Conservation (phyloP, 2,329 filamentous ascomycete genomes). For the Bipolaris oryzae region DNA sequence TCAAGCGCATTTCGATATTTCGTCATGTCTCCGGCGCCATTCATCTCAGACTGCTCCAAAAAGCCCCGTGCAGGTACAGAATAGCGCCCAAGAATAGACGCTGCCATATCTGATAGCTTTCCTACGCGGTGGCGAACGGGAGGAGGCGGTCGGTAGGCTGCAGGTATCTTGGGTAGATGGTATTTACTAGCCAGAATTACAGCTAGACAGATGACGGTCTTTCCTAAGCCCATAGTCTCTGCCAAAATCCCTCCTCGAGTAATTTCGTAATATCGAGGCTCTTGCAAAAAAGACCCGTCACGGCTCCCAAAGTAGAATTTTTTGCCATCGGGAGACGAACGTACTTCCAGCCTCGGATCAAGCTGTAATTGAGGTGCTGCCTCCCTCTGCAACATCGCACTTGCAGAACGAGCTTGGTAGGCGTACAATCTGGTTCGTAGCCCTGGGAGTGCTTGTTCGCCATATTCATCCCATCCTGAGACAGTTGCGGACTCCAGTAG, state of each 20-base stretch:
- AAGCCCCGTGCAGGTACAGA: constrained; percentile 73
- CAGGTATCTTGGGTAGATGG: constrained; percentile 69
- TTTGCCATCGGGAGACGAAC: constrained; percentile 65
- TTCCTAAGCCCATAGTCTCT: constrained; percentile 80
- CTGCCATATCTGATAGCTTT: constrained; percentile 76
- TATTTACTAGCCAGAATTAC: constrained; percentile 75
- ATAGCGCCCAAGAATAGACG: constrained; percentile 68
- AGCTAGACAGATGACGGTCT: constrained; percentile 82
- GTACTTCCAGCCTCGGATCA: constrained; percentile 73
- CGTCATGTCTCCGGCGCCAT: constrained; percentile 42
- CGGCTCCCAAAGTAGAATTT: constrained; percentile 74
- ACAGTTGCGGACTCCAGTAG: constrained; percentile 54
- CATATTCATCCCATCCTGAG: constrained; percentile 40
- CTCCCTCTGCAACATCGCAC: constrained; percentile 84
- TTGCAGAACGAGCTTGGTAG: constrained; percentile 81
- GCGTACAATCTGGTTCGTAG: constrained; percentile 71
- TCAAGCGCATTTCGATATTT: constrained; percentile 34
- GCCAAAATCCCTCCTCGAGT: constrained; percentile 78
- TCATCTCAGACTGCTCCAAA: constrained; percentile 59
- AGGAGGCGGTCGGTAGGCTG: constrained; percentile 59
- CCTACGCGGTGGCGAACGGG: constrained; percentile 59
- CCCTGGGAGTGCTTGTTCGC: constrained; percentile 55
- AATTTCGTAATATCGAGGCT: constrained; percentile 75
- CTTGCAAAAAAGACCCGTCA: constrained; percentile 64
- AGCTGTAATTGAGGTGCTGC: constrained; percentile 65